Evolutionary conservation across 352 stramenopile genomes (phyloP), one percentile per base, ranked within the genome.

Genomic region (Blastocystis sp.): DNA sequence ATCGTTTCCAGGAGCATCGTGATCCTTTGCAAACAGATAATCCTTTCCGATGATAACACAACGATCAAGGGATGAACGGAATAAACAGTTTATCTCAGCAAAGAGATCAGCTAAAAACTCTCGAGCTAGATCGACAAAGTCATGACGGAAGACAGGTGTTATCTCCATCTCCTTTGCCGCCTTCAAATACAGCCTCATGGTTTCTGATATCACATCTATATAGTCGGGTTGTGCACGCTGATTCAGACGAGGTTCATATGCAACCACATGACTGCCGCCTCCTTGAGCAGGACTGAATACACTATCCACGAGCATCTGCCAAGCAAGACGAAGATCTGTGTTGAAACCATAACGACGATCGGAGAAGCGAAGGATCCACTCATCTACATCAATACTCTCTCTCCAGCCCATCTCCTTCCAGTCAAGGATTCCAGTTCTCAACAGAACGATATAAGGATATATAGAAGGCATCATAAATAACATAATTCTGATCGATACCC

Each of bases 401-500:
- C 35, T 15, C 64, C 64, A 76, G 24, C 64, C 64, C 64, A 76
- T 76, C 33, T 76, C 64, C 7, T 62, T 62, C 56, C 13, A 7
- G 13, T 62, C 15, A 62, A n/a, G 56, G 56, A 62, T 62, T 48
- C 9, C 56, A n/a, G 15, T n/a, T n/a, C n/a, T 33, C 56, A 91
- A 90, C 11, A 75, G 51, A 42, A 91, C n/a, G 56, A 70, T 92
- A 87, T 92, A 92, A 95, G 5, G 93, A 92, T 92, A 94, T 95
- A 56, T 94, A 91, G 11, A 95, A 82, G 17, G 92, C 89, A 66
- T 95, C 93, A 78, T 95, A 95, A 51, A 95, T 92, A 0, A 95
- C 91, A 76, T 95, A 95, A 91, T 95, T 95, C 69, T 95, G 92
- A 87, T 93, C 94, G 78, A 95, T 95, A 30, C 93, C 93, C 90